Base-by-base conservation (phyloP, 2,329 filamentous ascomycete species). In the Eutypa lata region DNA sequence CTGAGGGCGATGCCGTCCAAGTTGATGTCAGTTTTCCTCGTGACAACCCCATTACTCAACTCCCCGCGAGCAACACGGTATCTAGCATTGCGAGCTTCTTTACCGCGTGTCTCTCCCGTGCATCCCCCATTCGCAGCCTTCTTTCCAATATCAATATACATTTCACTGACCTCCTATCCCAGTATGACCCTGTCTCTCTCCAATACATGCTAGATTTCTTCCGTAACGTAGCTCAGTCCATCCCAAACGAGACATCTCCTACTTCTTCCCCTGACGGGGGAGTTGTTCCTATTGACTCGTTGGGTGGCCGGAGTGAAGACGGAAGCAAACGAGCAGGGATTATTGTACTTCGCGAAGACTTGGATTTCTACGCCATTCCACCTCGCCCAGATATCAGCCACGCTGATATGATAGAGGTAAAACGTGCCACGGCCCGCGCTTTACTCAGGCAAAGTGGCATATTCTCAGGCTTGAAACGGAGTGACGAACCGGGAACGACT, bases 141-240 rank as follows among this genome's bases (percentile, higher is more conserved):
- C 59, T 70, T 35, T 65, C 64, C 57, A 73, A 74, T 70, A 66
- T 69, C 63, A 62, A 72, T 65, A 68, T 73, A 67, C 63, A 73
- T 69, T 70, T 70, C 63, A 68, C 73, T 77, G 65, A 76, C 72
- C 58, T 68, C 60, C 61, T 62, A 59, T 61, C 63, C 54, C 59
- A 99, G 94, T 99, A 97, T 76, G 94, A 99, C 72, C 93, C 94
- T 22, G 87, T 87, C 50, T 97, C 93, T 47, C 83, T 99, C 51
- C 91, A 97, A 74, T 99, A 97, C 76, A 99, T 99, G 94, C 84
- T 99, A 59, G 93, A 97, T 65, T 99, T 99, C 74, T 99, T 99
- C 78, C 89, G 94, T 59, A 87, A 87, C 61, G 93, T 99, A 58
- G 94, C 94, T 50, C 91, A 97, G 73, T 94, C 92, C n/a, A 97